A percentile compares a stretch with the other conserved stretches of the same genome.
phyloP scores from a whole-genome alignment of 2,329 filamentous ascomycete species.

The Aphanoascus verrucosus region DNA sequence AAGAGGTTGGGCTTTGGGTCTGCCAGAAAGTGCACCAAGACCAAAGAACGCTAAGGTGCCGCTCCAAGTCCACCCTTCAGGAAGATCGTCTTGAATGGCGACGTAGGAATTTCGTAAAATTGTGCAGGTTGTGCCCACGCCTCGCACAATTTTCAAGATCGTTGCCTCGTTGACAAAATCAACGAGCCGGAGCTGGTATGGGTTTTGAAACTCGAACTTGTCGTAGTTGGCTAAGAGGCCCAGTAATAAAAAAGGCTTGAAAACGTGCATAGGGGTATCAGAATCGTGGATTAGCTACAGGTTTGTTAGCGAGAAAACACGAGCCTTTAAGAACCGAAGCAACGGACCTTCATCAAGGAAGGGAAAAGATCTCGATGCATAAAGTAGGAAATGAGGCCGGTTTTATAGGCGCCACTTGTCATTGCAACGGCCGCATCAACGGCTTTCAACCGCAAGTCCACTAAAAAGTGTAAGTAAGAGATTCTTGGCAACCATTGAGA shows the following conservation, averaged over 20 bases:
- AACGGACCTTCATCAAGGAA: conserved; percentile 74
- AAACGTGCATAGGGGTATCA: conserved; percentile 51
- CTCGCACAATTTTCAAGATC: conserved; percentile 69
- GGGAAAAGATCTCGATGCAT: conserved; percentile 91
- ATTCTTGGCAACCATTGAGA: neutral
- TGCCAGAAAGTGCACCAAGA: conserved; percentile 63
- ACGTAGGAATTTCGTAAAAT: conserved; percentile 64
- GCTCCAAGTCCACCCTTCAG: conserved; percentile 77
- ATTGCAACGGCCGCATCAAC: conserved; percentile 72
- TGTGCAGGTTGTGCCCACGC: conserved; percentile 62
- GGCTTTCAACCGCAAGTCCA: conserved; percentile 65
- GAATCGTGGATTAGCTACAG: conserved; percentile 74
- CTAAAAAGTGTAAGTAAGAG: conserved; percentile 34
- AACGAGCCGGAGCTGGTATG: conserved; percentile 80
- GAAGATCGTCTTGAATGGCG: conserved; percentile 76
- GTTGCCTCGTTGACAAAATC: conserved; percentile 90
- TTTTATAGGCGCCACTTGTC: conserved; percentile 89
- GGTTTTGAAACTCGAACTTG: conserved; percentile 98
- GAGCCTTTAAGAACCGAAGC: neutral
- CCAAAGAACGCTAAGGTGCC: conserved; percentile 76
- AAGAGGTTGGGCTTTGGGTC: conserved; percentile 48
- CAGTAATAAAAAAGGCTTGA: conserved; percentile 70
- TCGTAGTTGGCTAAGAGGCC: conserved; percentile 94
- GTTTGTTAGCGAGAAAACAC: conserved; percentile 12
- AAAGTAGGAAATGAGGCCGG: conserved; percentile 85